Evolutionary conservation across 2,329 filamentous ascomycete species (phyloP), one percentile per base, ranked within the genome.

Genomic region (Cryphonectria carpinicola): DNA sequence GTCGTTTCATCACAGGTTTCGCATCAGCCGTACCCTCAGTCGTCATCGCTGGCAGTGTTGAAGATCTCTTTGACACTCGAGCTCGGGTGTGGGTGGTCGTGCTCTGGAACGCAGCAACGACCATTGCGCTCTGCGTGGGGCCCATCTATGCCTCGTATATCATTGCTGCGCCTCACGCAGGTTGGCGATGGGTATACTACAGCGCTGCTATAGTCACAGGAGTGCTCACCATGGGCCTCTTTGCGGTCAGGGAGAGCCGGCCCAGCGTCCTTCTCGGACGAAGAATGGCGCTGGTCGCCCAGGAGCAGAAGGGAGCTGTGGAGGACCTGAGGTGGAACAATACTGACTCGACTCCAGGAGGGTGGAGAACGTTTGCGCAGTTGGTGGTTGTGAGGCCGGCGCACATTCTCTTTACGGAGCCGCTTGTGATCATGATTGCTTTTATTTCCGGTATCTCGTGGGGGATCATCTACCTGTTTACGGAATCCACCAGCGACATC

Each of bases 41-140:
- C 32, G 82, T 86, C 7, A 81, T 83, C 11, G 80, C 82, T 0
- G 84, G 85, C 1, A 84, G 82, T 65, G 80, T 86, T 43, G 84
- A 87, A 71, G 84, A 87, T 71, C 81, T 87, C 75, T 86, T 81
- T 77, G 81, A 84, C 69, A 78, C 80, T 1, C 78, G 79, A 68
- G 78, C 77, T n/a, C 79, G 84, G 19, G 81, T 85, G 10, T 86
- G 83, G 83, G 75, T 83, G 19, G 78, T 86, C 11, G 82, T 82
- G 68, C 74, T 80, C 8, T 86, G 84, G 84, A 80, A 81, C 41
- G 76, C 80, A 32, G 79, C 79, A 11, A 80, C 82, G 1, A 84
- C 82, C 2, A 74, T 83, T 7, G 85, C 82, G 0, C 72, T 86
- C 14, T 78, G 81, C 7, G 67, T 83, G 4, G 84, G 83, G 0